Evolutionary conservation across 768 basidiomycete genomes (phyloP).

Genomic region (Auricularia auricula-judae): DNA sequence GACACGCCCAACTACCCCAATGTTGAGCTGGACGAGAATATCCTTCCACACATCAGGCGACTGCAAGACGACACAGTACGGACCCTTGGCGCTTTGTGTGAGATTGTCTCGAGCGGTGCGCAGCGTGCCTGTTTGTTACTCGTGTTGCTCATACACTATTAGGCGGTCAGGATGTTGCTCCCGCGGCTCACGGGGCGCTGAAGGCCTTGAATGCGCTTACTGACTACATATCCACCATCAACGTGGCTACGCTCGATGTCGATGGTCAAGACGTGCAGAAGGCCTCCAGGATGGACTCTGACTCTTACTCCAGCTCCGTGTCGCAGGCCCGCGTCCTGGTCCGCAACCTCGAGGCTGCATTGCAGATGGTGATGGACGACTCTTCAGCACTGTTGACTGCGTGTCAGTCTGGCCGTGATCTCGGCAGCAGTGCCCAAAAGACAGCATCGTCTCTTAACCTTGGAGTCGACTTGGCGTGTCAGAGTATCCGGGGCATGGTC

Average conservation of each 20-base stretch:
- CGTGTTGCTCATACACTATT: background rate
- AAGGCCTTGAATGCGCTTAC: constrained; percentile 50
- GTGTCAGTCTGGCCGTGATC: constrained; percentile 27
- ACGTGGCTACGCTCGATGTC: constrained; percentile 75
- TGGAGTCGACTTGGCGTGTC: background rate
- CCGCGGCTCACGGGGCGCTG: constrained; percentile 38
- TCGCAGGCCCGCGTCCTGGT: constrained; percentile 57
- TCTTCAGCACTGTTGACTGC: constrained; percentile 49
- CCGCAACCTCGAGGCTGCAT: constrained; percentile 57
- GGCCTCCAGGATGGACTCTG: constrained; percentile 27
- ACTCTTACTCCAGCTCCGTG: constrained; percentile 52
- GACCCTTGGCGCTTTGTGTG: constrained; percentile 2
- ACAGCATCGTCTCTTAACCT: background rate
- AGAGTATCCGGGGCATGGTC: background rate
- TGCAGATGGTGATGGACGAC: constrained; percentile 71
- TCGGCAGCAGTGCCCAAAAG: background rate
- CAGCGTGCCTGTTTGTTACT: background rate
- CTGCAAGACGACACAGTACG: constrained; percentile 12
- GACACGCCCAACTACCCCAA: constrained; percentile 40
- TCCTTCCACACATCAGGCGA: constrained; percentile 19
- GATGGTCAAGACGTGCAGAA: constrained; percentile 46
- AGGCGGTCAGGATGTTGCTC: constrained; percentile 17
- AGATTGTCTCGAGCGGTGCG: background rate
- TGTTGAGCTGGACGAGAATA: constrained; percentile 38
- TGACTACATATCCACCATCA: constrained; percentile 50